phyloP scores from a whole-genome alignment of 805 yeast species.

The Yamadazyma sp. region DNA sequence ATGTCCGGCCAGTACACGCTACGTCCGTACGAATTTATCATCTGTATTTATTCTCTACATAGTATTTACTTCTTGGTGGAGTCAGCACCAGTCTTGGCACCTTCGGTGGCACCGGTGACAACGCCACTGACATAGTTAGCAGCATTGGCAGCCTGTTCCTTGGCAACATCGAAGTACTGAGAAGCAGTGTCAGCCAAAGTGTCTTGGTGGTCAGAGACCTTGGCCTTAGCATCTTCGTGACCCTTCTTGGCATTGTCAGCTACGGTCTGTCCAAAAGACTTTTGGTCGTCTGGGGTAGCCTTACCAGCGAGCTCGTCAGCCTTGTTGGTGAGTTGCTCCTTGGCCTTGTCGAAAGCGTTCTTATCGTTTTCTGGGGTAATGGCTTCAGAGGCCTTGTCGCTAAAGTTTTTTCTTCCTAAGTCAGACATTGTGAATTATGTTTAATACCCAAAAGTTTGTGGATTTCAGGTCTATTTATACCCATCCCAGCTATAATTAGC shows the following conservation, averaged over 20 bases:
- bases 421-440: conserved; percentile 30
- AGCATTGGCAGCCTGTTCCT: conserved; percentile 52
- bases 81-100: conserved; percentile 40
- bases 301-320: conserved; percentile 62
- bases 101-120: conserved; percentile 58
- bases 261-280: conserved; percentile 67
- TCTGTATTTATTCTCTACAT: neutral
- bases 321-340: conserved; percentile 67
- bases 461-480: conserved; percentile 10
- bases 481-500: no score
- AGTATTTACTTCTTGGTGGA: conserved; percentile 10
- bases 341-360: conserved; percentile 60
- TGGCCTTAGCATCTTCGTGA: conserved; percentile 49
- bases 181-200: conserved; percentile 43
- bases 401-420: conserved; percentile 72
- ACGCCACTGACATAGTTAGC: conserved; percentile 56
- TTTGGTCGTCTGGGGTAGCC: conserved; percentile 62
- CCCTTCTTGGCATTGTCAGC: conserved; percentile 61
- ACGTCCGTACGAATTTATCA: no score
- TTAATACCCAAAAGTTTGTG: neutral
- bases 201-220: conserved; percentile 22
- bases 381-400: conserved; percentile 66
- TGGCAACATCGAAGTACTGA: conserved; percentile 54
- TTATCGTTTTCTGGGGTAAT: conserved; percentile 73
- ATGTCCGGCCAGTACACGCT: no score